Evolutionary conservation across 2,329 filamentous ascomycete species (phyloP).

Genomic region (Ustilaginoidea virens): DNA sequence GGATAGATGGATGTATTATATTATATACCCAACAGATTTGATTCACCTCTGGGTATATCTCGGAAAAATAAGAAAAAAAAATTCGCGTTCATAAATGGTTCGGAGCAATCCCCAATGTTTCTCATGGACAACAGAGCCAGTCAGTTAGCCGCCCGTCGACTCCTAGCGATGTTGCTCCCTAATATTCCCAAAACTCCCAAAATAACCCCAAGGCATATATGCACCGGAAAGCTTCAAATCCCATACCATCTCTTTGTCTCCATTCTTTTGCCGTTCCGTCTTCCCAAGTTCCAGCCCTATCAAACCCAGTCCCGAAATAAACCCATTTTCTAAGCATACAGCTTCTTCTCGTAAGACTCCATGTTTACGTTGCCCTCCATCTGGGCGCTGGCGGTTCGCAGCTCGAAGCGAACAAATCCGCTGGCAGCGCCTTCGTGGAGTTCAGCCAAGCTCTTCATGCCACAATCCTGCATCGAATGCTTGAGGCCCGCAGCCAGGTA

Average conservation of each 20-base stretch:
- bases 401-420: conserved; percentile 77
- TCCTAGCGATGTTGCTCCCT: conserved; percentile 3
- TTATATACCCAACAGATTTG: too few species aligned
- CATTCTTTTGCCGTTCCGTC: too few species aligned
- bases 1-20: too few species aligned
- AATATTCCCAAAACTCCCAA: conserved; percentile 2
- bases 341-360: conserved; percentile 99
- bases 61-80: too few species aligned
- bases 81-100: too few species aligned
- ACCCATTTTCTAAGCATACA: conserved; percentile 55
- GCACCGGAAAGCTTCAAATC: background rate
- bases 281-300: too few species aligned
- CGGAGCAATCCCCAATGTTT: too few species aligned
- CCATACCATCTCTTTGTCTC: background rate
- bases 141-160: conserved; percentile 3
- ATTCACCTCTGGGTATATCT: too few species aligned
- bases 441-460: conserved; percentile 62
- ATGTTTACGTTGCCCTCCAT: conserved; percentile 96
- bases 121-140: conserved; percentile 1
- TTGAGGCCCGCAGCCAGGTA: conserved; percentile 92
- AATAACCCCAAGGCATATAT: background rate
- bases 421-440: conserved; percentile 61
- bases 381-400: conserved; percentile 87
- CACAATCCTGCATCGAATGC: conserved; percentile 94
- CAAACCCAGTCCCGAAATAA: conserved; percentile 1